Evolutionary conservation across 1,284 basidiomycete species (phyloP).

Genomic region (Austroboletus novae-zelandiae): DNA sequence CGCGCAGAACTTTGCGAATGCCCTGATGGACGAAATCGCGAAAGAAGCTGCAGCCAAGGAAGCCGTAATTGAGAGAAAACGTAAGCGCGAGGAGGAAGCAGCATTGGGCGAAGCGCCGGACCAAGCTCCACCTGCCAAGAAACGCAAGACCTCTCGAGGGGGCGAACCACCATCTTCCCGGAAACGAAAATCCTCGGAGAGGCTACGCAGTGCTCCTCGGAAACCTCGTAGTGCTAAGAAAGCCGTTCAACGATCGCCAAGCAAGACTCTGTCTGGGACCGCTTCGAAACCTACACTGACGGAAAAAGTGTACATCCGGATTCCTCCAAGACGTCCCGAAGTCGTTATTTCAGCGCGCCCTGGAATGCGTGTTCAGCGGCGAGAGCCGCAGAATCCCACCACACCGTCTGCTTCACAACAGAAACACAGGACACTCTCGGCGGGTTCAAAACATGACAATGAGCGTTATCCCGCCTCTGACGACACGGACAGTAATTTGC

Average conservation of each 20-base stretch:
- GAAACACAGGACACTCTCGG: slow-evolving; percentile 22
- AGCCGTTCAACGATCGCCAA: slow-evolving; percentile 13
- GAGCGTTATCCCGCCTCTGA: slow-evolving; percentile 26
- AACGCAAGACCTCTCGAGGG: slow-evolving; percentile 20
- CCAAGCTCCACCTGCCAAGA: slow-evolving; percentile 24
- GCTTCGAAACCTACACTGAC: slow-evolving; percentile 21
- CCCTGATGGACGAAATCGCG: slow-evolving; percentile 55
- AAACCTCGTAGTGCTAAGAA: slow-evolving; percentile 28
- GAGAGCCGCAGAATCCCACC: slow-evolving; percentile 11
- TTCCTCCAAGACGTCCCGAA: slow-evolving; percentile 19
- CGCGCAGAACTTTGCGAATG: slow-evolving; percentile 72
- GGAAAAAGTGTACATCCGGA: slow-evolving; percentile 30
- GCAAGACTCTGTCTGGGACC: slow-evolving; percentile 12
- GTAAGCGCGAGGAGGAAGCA: slow-evolving; percentile 44
- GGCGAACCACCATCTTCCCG: slow-evolving; percentile 18
- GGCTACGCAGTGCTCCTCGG: slow-evolving; percentile 25
- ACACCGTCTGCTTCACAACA: slow-evolving; percentile 24
- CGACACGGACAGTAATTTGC: slow-evolving; percentile 15
- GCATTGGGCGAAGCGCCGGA: slow-evolving; percentile 11
- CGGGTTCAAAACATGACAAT: slow-evolving; percentile 12
- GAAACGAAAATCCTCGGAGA: slow-evolving; percentile 27
- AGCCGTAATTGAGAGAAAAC: slow-evolving; percentile 49
- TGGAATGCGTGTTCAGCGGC: slow-evolving; percentile 7
- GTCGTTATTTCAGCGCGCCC: slow-evolving; percentile 19
- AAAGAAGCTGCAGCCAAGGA: slow-evolving; percentile 52